Base-by-base conservation (phyloP, 148 eudicot genomes). In the Mesembryanthemum crystallinum region DNA sequence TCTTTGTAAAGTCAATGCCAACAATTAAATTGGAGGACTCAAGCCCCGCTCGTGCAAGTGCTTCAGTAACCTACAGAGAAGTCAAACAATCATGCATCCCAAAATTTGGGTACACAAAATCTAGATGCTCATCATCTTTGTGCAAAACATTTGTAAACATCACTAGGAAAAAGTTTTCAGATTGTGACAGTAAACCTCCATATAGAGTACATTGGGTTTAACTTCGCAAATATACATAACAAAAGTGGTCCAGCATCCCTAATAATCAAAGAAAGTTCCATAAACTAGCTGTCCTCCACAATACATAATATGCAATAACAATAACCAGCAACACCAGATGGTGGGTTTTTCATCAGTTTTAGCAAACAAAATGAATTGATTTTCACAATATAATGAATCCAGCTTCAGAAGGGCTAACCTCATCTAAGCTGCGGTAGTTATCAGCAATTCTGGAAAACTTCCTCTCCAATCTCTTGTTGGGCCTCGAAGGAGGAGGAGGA, bases 1-100 rank as follows among this genome's bases (percentile, higher is more conserved):
- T 96, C 86, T 96, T 96, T 28, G 99, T 96, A 85, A 96, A 96
- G 86, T 96, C 99, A 52, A 96, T 88, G 72, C 99, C 99, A 64
- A 96, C 86, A 71, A 96, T 92, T 30, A 96, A 89, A 88, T 96
- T 96, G 64, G 99, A 92, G 74, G 99, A 96, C 79, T 92, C 99
- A 13, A 96, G 93, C 65, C 99, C 99, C 71, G 97, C 95, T 42
- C 83, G 90, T 28, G 92, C 86, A 68, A 96, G 97, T 71, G 95
- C 99, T 74, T 84, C 91, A 25, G 99, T 96, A 77, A 96, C 99
- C 99, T 96, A 77, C 79, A 84, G 25, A 76, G 35, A 76, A 49
- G 66, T 69, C 61, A 55, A 76, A 39, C n/a, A 55, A 58, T 27
- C 52, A 67, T 57, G 13, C 71, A 5, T 57, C 51, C 30, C n/a